phyloP scores from a whole-genome alignment of 345 rosid species.

The Brassica juncea region DNA sequence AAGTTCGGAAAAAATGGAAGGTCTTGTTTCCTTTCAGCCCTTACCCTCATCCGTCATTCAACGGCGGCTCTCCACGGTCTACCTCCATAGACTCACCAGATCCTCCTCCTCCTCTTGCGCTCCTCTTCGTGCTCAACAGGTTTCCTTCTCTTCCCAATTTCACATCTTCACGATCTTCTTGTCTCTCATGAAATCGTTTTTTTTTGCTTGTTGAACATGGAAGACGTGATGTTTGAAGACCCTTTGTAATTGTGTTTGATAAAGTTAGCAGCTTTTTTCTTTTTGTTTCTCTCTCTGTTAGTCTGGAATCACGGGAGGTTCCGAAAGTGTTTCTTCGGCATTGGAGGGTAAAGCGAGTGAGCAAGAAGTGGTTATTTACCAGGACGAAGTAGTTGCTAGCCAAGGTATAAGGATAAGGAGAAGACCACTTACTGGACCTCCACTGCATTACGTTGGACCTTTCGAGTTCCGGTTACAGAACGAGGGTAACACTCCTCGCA shows the following conservation, averaged over 20 bases:
- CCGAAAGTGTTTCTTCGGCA: slow-evolving; percentile 35
- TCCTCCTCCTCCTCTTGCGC: slow-evolving; percentile 20
- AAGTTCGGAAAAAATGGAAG: slow-evolving; percentile 48
- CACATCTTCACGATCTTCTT: neutral
- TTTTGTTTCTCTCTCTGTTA: slow-evolving; percentile 18
- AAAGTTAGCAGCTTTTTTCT: slow-evolving; percentile 10
- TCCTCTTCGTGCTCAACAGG: slow-evolving; percentile 62
- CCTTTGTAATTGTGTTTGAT: neutral
- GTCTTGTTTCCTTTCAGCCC: slow-evolving; percentile 35
- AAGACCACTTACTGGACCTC: slow-evolving; percentile 75
- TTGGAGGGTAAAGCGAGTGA: slow-evolving; percentile 46
- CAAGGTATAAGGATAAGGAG: slow-evolving; percentile 87
- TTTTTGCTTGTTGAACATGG: too few species aligned
- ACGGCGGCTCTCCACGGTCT: slow-evolving; percentile 29
- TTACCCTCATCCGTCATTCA: slow-evolving; percentile 37
- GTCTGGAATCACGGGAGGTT: slow-evolving; percentile 46
- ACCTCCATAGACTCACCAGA: slow-evolving; percentile 24
- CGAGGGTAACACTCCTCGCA: slow-evolving; percentile 82
- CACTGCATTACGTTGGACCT: slow-evolving; percentile 87
- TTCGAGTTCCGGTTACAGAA: slow-evolving; percentile 78
- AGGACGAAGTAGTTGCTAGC: slow-evolving; percentile 64
- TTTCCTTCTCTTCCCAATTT: slow-evolving; percentile 13
- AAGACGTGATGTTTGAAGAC: neutral
- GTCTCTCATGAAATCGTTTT: too few species aligned
- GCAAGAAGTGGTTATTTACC: slow-evolving; percentile 65